A percentile compares a stretch with the other conserved stretches of the same genome.
Conservation (phyloP, 305 asterid species). For the Caryopteris hybrid region DNA sequence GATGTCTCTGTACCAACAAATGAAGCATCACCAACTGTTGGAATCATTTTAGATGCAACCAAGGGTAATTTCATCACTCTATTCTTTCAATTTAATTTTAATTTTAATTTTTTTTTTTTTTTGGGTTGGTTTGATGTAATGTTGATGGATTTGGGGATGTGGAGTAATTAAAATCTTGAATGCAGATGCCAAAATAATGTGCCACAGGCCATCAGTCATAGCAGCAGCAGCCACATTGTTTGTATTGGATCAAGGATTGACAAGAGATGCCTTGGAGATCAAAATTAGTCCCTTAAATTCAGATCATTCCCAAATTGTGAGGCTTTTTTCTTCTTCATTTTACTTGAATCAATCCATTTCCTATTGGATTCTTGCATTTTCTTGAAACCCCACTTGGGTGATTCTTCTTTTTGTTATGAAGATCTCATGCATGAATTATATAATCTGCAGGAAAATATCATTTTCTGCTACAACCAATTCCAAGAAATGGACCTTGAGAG, state of each 20-base stretch:
- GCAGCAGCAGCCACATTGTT: conserved; percentile 75
- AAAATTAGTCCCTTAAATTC: conserved; percentile 30
- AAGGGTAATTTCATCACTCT: no score
- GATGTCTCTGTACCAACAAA: conserved; percentile 5
- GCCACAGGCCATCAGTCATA: conserved; percentile 44
- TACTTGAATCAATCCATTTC: neutral
- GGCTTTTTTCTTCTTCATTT: neutral
- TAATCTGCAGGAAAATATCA: conserved; percentile 44
- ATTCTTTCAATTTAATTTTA: no score
- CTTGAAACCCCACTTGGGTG: neutral
- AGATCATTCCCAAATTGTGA: conserved; percentile 35
- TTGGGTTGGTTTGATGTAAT: neutral
- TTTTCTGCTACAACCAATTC: conserved; percentile 43
- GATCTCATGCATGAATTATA: no score
- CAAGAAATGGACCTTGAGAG: conserved; percentile 26
- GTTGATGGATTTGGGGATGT: neutral
- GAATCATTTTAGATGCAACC: conserved; percentile 27
- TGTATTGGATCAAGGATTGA: conserved; percentile 39
- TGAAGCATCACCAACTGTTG: conserved; percentile 19
- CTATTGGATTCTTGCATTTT: no score
- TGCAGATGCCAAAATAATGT: conserved; percentile 50
- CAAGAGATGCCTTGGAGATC: conserved; percentile 32
- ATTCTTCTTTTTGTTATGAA: neutral
- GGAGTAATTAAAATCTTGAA: neutral
- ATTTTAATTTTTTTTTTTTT: neutral